Evolutionary conservation across 2,329 filamentous ascomycete species (phyloP), one percentile per base, ranked within the genome.

Genomic region (Diaporthe vexans): DNA sequence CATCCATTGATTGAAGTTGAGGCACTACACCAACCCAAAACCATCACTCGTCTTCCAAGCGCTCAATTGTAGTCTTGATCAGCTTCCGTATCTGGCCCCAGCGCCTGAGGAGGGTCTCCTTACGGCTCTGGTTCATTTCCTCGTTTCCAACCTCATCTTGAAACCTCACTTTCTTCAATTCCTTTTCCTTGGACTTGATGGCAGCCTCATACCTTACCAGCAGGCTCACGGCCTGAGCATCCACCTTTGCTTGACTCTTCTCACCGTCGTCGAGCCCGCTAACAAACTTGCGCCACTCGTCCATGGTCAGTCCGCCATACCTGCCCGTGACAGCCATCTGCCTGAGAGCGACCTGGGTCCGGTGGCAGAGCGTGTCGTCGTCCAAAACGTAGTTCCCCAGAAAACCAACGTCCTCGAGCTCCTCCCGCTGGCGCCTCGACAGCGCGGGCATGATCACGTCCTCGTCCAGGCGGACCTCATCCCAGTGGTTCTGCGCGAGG

Each of bases 301-400:
- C 77, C 1, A 81, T 68, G 0, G 82, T 73, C 73, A 86, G 69
- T 10, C 74, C 72, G 1, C 52, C 54, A 24, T 69, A 71, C 37
- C 24, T 69, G 33, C 46, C 72, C 35, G 72, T 65, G 6, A 76
- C 61, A 76, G 76, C 77, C 37, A 87, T 48, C 56, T 85, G 72
- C 61, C 89, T 79, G 61, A 90, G 77, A 7, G 88, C 89, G 15
- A 89, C 87, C 78, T 91, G 86, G 1, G 89, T 90, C 21, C 89
- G 82, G 78, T 91, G 87, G 78, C 90, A 91, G 17, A 87, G 85
- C 8, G 81, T 85, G 13, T 86, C 81, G 4, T 80, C 77, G 77
- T 91, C 89, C 8, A 91, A 81, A 71, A 87, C 82, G 77, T 90
- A 91, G 5, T 83, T 83, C 0, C 85, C 88, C 76, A 88, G 81